Percentiles rank a stretch among this genome's conserved stretches.
phyloP scores from a whole-genome alignment of 208 protist genomes.

The Leishmania tropica region DNA sequence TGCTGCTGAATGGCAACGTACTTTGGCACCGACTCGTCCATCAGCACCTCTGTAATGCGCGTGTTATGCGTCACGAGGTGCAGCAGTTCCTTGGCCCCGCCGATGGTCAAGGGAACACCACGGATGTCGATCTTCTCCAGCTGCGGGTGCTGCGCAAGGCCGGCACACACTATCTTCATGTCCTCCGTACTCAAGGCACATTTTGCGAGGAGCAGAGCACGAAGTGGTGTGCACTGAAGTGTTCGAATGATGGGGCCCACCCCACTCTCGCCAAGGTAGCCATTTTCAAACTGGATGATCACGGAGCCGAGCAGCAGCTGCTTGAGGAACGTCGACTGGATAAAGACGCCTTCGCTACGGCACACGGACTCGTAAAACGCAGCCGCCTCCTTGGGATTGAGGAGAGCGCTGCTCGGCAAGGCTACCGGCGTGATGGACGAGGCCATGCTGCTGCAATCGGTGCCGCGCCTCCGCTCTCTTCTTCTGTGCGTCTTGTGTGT shows the following conservation, averaged over 20 bases:
- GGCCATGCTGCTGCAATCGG: neutral
- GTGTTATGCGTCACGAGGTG: conserved; percentile 57
- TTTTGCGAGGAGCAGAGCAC: conserved; percentile 48
- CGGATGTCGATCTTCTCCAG: conserved; percentile 79
- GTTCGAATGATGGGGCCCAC: conserved; percentile 75
- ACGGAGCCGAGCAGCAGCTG: conserved; percentile 48
- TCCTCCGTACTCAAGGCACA: conserved; percentile 61
- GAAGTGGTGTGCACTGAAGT: conserved; percentile 51
- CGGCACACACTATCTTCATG: conserved; percentile 48
- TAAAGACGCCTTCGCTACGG: conserved; percentile 21
- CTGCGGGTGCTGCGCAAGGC: conserved; percentile 57
- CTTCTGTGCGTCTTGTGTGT: neutral
- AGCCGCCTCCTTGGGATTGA: conserved; percentile 34
- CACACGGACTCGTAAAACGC: conserved; percentile 70
- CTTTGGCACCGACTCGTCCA: conserved; percentile 73
- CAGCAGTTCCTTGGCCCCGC: conserved; percentile 57
- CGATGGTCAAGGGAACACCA: conserved; percentile 54
- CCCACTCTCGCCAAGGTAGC: conserved; percentile 79
- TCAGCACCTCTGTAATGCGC: conserved; percentile 54
- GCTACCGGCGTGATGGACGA: neutral
- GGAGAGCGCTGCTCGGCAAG: conserved; percentile 19
- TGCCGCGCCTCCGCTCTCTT: neutral
- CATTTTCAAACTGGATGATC: conserved; percentile 77
- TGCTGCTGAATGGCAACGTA: conserved; percentile 67
- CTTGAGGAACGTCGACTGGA: conserved; percentile 63